Percentiles rank a stretch among this genome's conserved stretches.
Evolutionary conservation across 345 rosid species (phyloP).

Genomic region (Aegle marmelos): DNA sequence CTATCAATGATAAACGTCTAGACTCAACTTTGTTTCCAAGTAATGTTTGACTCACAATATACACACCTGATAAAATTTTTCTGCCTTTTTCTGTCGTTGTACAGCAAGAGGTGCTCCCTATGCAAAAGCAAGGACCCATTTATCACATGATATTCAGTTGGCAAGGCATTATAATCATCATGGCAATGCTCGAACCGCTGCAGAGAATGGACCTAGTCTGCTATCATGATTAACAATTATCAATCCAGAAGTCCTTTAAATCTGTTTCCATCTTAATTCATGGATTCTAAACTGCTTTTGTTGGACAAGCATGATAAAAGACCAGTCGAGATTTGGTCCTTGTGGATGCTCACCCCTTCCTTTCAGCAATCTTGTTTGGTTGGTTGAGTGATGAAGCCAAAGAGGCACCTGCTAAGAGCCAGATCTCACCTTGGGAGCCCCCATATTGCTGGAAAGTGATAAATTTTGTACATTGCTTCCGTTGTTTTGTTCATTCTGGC

Average conservation of each 20-base stretch:
- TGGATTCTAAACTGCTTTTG: slow-evolving; percentile 9
- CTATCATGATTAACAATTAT: slow-evolving; percentile 42
- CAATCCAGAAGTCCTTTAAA: not conserved
- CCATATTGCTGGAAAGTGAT: not conserved
- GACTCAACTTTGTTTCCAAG: not conserved
- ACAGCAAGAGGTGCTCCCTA: slow-evolving; percentile 97
- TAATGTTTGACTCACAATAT: not conserved
- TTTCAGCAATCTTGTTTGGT: not conserved
- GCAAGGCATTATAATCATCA: slow-evolving; percentile 62
- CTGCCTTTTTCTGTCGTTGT: slow-evolving; percentile 9
- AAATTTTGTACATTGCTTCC: slow-evolving; percentile 20
- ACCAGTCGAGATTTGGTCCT: not conserved
- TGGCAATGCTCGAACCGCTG: slow-evolving; percentile 68
- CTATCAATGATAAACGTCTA: not conserved
- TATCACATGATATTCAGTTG: slow-evolving; percentile 82
- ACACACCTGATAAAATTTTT: not conserved
- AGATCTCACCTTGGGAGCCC: not conserved
- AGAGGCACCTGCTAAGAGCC: not conserved
- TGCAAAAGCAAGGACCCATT: slow-evolving; percentile 87
- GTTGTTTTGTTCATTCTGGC: slow-evolving; percentile 17
- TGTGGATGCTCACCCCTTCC: not conserved
- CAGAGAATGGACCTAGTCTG: slow-evolving; percentile 74
- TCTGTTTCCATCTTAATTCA: not conserved
- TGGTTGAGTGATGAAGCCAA: slow-evolving; percentile 8
- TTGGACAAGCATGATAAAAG: not conserved